Evolutionary conservation across 2,329 filamentous ascomycete genomes (phyloP), one percentile per base, ranked within the genome.

Genomic region (Neurospora sp.): DNA sequence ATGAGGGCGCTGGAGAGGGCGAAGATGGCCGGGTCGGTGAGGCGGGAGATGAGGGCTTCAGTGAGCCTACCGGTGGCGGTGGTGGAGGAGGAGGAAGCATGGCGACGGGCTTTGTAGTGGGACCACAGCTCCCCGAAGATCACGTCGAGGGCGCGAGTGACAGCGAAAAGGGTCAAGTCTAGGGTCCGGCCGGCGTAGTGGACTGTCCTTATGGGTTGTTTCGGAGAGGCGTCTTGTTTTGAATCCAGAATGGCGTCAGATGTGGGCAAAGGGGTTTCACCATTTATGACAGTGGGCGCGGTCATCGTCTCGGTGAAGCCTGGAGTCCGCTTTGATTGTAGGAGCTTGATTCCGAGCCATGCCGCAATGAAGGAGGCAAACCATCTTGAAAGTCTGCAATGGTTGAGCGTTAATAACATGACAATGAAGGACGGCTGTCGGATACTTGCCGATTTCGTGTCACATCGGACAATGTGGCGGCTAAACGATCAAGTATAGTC

Each of bases 81-180:
- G 52, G 83, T 83, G 84, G 86, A 87, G 69, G 71, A 69, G 71
- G 78, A 81, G 19, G 79, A 78, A 11, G 78, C 76, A 52, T 83
- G 81, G 72, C 85, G 80, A 72, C 83, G 81, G 3, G 77, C 72
- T 69, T 80, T 83, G 69, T 83, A 81, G 58, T 80, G 84, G 17
- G 84, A 80, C 90, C 91, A 94, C 33, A 89, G 76, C 73, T 89
- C 85, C 69, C 89, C 89, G 62, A 91, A 81, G 9, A 93, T 74
- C 5, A 93, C 87, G 78, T 96, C 92, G 11, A 91, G 77, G 66
- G 93, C 93, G 74, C 92, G 85, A 11, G 88, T 89, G 66, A 87
- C 83, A 11, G 91, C 88, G 77, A 96, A 95, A n/a, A 96, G 82
- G 0, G 92, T 95, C 39, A 96, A 83, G 77, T 96, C 93, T 71